Evolutionary conservation across 495 filamentous ascomycete genomes (phyloP).

Genomic region (Letharia lupina): DNA sequence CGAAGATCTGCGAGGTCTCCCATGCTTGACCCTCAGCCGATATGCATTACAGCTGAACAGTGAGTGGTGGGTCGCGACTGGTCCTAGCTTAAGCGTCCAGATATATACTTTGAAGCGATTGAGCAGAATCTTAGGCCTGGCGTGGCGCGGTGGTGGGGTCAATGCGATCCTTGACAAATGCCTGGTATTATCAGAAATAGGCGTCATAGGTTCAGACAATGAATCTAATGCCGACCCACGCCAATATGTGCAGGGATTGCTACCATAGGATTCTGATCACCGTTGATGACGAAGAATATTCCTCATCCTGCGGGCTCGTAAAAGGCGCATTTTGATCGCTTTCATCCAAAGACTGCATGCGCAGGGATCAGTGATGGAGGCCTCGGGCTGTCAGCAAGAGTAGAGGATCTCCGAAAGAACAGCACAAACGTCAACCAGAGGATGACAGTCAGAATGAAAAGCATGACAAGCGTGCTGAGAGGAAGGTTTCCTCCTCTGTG

Average conservation of each 20-base stretch:
- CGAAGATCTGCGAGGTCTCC: constrained; percentile 9
- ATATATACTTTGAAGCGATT: constrained; percentile 8
- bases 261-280: neutral
- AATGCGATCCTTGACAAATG: constrained; percentile 6
- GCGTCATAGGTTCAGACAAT: neutral
- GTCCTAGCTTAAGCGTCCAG: constrained; percentile 17
- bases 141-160: constrained; percentile 9
- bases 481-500: constrained; percentile 20
- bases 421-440: constrained; percentile 3
- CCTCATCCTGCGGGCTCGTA: neutral
- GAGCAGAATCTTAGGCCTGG: neutral
- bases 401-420: constrained; percentile 3
- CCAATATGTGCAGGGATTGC: neutral
- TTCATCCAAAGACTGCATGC: neutral
- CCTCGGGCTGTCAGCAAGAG: too few species aligned
- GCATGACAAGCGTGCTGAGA: constrained; percentile 7
- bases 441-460: neutral
- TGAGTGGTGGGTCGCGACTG: constrained; percentile 20
- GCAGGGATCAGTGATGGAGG: neutral
- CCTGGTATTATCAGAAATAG: constrained; percentile 1
- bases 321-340: constrained; percentile 3
- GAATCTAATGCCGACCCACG: neutral
- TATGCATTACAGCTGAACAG: constrained; percentile 16
- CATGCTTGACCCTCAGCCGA: constrained; percentile 9
- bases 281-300: neutral